Conservation (phyloP, 148 eudicot genomes). For the Rhododendron griersonianum region DNA sequence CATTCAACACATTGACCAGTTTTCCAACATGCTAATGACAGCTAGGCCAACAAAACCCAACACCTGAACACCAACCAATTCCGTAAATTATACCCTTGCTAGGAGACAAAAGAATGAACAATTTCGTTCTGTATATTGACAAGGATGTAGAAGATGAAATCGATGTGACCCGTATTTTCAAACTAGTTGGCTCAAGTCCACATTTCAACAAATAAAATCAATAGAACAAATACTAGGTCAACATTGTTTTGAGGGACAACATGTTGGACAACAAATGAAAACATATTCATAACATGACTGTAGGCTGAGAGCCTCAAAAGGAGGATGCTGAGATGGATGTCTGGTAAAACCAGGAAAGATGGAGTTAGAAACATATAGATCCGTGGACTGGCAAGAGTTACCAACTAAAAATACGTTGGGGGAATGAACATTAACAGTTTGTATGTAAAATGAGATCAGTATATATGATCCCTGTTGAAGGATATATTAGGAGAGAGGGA, state of each 20-base stretch:
- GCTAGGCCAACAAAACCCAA: neutral
- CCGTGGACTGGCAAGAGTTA: neutral
- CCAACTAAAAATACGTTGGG: neutral
- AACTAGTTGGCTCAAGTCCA: neutral
- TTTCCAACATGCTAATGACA: neutral
- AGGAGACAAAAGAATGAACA: neutral
- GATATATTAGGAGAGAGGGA: neutral
- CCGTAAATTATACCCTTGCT: neutral
- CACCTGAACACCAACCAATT: neutral
- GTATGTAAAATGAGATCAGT: neutral
- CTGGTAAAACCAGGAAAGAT: neutral
- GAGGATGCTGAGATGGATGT: neutral
- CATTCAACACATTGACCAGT: neutral
- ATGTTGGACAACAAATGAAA: neutral
- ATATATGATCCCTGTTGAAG: neutral
- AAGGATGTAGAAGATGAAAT: neutral
- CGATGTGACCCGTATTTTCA: neutral
- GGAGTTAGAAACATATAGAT: neutral
- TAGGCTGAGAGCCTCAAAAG: neutral
- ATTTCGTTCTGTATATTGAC: neutral
- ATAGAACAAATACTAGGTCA: neutral
- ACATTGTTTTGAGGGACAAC: neutral
- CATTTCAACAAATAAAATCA: neutral
- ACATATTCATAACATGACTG: neutral
- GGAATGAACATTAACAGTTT: neutral